phyloP scores from a whole-genome alignment of 345 rosid genomes.

The Noccaea caerulescens region DNA sequence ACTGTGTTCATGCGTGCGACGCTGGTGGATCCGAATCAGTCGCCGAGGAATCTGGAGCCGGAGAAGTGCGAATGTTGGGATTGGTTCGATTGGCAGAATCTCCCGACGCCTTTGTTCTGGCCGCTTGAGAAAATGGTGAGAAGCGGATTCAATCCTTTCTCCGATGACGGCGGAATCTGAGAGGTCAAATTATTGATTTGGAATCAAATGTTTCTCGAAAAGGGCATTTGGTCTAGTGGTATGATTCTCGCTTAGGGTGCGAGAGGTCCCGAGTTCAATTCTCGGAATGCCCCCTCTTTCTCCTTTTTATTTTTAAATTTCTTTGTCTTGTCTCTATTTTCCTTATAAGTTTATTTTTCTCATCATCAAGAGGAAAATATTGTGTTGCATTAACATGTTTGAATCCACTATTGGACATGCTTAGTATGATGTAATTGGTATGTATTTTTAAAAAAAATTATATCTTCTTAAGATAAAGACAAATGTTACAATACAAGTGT shows the following conservation, averaged over 20 bases:
- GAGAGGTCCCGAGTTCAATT: slow-evolving; percentile 84
- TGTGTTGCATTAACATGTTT: background rate
- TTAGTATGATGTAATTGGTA: background rate
- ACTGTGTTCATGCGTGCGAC: slow-evolving; percentile 59
- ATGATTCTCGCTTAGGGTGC: slow-evolving; percentile 92
- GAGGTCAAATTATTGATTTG: no score
- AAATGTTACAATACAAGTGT: slow-evolving; percentile 4
- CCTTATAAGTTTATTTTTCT: background rate
- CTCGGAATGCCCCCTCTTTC: slow-evolving; percentile 59
- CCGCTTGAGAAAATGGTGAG: slow-evolving; percentile 70
- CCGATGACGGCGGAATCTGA: background rate
- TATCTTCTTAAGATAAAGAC: slow-evolving; percentile 2
- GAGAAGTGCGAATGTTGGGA: slow-evolving; percentile 79
- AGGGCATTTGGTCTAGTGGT: slow-evolving; percentile 78
- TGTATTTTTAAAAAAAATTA: background rate
- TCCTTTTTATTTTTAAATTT: background rate
- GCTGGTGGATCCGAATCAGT: slow-evolving; percentile 51
- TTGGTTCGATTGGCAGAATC: slow-evolving; percentile 75
- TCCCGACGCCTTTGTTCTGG: slow-evolving; percentile 74
- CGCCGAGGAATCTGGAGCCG: slow-evolving; percentile 66
- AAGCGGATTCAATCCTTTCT: slow-evolving; percentile 71
- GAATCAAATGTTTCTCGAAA: background rate
- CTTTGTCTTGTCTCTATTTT: background rate
- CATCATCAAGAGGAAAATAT: background rate
- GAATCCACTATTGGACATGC: background rate